Conservation (phyloP, 371 early-diverging fungal genomes). For the Apophysomyces ossiformis region DNA sequence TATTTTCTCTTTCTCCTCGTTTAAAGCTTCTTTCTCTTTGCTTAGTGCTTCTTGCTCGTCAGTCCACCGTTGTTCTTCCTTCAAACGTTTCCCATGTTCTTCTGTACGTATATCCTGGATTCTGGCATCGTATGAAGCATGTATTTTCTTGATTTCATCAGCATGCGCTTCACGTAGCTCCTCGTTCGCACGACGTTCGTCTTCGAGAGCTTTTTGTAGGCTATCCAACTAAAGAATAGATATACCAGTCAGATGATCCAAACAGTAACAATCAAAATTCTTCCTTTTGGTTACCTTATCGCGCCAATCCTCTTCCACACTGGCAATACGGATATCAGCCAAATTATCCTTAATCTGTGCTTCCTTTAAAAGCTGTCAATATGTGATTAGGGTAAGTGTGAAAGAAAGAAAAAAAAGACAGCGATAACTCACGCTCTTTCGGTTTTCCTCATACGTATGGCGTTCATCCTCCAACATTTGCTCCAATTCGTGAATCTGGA, state of each 20-base stretch:
- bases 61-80: not conserved
- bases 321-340: constrained; percentile 50
- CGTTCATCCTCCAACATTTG: constrained; percentile 41
- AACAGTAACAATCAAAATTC: too few species aligned
- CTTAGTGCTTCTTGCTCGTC: constrained; percentile 7
- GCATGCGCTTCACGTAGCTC: constrained; percentile 22
- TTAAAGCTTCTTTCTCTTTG: constrained; percentile 8
- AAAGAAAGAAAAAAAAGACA: not conserved
- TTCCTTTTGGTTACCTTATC: too few species aligned
- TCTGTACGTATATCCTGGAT: not conserved
- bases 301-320: constrained; percentile 47
- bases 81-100: constrained; percentile 5
- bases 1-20: constrained; percentile 6
- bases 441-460: constrained; percentile 38
- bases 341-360: constrained; percentile 51
- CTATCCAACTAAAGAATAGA: constrained; percentile 21
- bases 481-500: constrained; percentile 39
- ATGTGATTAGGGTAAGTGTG: not conserved
- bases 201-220: constrained; percentile 26
- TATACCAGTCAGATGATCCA: not conserved
- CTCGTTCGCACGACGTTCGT: constrained; percentile 21
- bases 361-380: constrained; percentile 46
- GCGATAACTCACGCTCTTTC: constrained; percentile 36
- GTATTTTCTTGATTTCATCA: constrained; percentile 15
- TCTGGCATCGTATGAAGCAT: not conserved